Base-by-base conservation (phyloP, 306 rosid genomes). In the Lablab purpureus region DNA sequence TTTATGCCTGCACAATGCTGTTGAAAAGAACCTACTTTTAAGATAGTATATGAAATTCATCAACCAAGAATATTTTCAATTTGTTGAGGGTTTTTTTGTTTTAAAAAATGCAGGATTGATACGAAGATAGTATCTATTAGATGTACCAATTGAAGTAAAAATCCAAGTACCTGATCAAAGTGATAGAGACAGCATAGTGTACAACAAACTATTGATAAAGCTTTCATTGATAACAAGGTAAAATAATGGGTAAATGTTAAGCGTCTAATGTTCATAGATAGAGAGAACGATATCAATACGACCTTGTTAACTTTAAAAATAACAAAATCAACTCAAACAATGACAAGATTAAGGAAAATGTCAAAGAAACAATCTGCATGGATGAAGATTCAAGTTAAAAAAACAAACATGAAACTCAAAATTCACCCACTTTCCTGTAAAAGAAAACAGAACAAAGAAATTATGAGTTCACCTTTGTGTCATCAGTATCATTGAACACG, bases 1-100 rank as follows among this genome's bases (percentile, higher is more conserved):
- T 93, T 93, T 82, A 93, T 71, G 49, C 97, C 94, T 55, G 94
- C 97, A 73, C 90, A 91, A 83, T 93, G 97, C 97, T 93, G 93
- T 82, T 58, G 49, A 77, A 67, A 87, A 60, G 73, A 80, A 82
- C 84, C 23, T 81, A 54, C 55, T 50, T 55, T 63, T 69, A 73
- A 69, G 84, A 11, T 6, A 22, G 40, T 21, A 75, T 18, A 40
- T 13, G 14, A 58, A 74, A 52, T 21, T 27, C 47, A 77, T 47
- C 10, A 62, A 51, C 9, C 19, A 34, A 25, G 30, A 67, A 54
- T 32, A 15, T 23, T 37, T 56, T 46, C 25, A 25, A 46, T 22
- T 8, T 37, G 8, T 37, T 9, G 12, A 37, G 9, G 12, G 11
- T 9, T 37, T 8, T 37, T 9, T 37, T 0, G 12, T 2, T 30